Base-by-base conservation (phyloP, 768 basidiomycete species). In the Pholiota conissans region DNA sequence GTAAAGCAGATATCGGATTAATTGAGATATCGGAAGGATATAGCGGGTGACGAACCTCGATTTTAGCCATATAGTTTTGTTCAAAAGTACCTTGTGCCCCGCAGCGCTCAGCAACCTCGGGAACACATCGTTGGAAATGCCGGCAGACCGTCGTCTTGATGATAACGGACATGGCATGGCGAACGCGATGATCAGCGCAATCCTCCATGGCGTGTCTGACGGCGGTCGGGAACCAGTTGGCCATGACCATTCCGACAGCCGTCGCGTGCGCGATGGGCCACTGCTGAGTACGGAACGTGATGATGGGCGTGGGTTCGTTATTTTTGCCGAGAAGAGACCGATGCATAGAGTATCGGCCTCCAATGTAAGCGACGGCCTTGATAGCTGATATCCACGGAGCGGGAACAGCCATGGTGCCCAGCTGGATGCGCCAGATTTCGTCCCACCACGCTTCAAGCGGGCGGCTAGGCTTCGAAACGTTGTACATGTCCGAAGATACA, bases 71-170 rank as follows among this genome's bases (percentile, higher is more conserved):
- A 61, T 83, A 81, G 62, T 87, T 88, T 54, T 82, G 79, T 50
- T 83, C 85, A 55, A 86, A 86, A 0, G 83, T 79, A 2, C 86
- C 85, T 67, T 87, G 85, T 2, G 84, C 86, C 48, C 86, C 86
- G 56, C 83, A 86, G 10, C 86, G 76, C 59, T 89, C 86, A 5
- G 83, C 75, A n/a, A 87, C 73, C 55, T 81, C 80, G 9, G 78
- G 69, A 7, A 77, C 71, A 58, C 77, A 80, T 16, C 79, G 72
- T 60, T 83, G 81, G 61, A 80, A 78, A 55, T 85, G 84, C 5
- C 80, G 77, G 42, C 79, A 77, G 48, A 84, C 73, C 1, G 79
- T 80, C 6, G 84, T 73, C 69, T 88, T 88, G 49, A 76, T 71
- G 53, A 83, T 79, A 22, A 84, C 80, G 11, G 84, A 79, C 59